Evolutionary conservation across 441 rosid species (phyloP).

Genomic region (Viola pubescens): DNA sequence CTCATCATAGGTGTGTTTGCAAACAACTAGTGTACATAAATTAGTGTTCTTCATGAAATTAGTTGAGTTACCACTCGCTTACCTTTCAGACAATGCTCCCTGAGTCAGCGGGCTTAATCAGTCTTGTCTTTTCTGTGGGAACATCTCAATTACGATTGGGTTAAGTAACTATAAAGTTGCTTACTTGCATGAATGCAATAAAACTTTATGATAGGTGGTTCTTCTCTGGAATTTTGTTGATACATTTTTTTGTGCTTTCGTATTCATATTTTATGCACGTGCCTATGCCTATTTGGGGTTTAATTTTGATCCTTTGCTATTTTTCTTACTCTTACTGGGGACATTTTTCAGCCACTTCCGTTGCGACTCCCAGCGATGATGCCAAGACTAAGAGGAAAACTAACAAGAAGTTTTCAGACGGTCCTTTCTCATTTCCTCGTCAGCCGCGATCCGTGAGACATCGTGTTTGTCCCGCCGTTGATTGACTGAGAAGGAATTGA

Average conservation of each 20-base stretch:
- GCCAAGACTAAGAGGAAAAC: conserved; percentile 38
- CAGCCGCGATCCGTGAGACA: conserved; percentile 77
- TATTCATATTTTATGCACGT: neutral
- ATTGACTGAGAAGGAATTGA: conserved; percentile 6
- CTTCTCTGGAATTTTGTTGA: neutral
- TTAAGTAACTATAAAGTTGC: too few species aligned
- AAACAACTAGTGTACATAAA: too few species aligned
- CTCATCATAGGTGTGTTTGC: too few species aligned
- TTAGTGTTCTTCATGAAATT: too few species aligned
- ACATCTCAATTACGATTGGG: too few species aligned
- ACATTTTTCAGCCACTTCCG: conserved; percentile 48
- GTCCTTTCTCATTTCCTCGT: conserved; percentile 60
- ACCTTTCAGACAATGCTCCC: too few species aligned
- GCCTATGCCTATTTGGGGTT: neutral
- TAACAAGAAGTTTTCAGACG: conserved; percentile 44
- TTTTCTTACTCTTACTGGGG: neutral
- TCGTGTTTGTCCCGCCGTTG: conserved; percentile 32
- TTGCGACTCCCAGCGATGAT: conserved; percentile 49
- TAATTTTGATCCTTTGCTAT: neutral
- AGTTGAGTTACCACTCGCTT: too few species aligned
- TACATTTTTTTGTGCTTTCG: neutral
- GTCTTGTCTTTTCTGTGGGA: too few species aligned
- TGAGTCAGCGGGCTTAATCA: too few species aligned
- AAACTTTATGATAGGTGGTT: neutral
- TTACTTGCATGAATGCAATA: neutral